These are phyloP conservation scores for Schoenoplectus tabernaemontani DNA, from an alignment of 202 grass and related monocot species.

Conservation along the genomic window DNA sequence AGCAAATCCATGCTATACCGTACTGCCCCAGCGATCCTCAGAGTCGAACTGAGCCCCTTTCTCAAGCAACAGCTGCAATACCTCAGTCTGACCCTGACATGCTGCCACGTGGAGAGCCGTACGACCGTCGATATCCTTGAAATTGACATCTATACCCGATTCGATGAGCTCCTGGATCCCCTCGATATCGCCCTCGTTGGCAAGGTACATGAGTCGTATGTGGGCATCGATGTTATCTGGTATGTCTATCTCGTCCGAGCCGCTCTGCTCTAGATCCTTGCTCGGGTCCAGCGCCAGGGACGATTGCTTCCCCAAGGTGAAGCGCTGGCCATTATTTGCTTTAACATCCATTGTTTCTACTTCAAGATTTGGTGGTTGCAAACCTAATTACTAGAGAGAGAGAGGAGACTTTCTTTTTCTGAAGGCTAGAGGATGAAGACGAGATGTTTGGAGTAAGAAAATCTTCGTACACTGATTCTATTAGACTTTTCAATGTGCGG, in stretches of 20 bases:
- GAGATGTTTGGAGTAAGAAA: conserved; percentile 18
- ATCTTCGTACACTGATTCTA: no score
- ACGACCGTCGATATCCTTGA: conserved; percentile 69
- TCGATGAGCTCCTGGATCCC: conserved; percentile 66
- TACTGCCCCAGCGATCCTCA: conserved; percentile 76
- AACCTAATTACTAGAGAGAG: background rate
- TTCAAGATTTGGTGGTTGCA: conserved; percentile 28
- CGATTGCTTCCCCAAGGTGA: conserved; percentile 63
- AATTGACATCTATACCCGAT: conserved; percentile 57
- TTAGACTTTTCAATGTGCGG: no score
- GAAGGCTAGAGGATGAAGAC: background rate
- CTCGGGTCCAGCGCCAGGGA: conserved; percentile 53
- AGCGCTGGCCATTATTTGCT: conserved; percentile 29
- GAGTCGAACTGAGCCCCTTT: conserved; percentile 45
- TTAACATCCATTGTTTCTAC: conserved; percentile 34
- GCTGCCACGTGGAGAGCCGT: conserved; percentile 77
- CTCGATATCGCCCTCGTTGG: conserved; percentile 54
- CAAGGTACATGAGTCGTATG: conserved; percentile 79
- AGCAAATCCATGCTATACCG: conserved; percentile 27
- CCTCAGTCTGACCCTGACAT: conserved; percentile 53
- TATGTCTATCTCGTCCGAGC: background rate
- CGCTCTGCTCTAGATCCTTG: background rate
- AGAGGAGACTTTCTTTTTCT: conserved; percentile 21
- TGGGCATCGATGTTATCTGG: conserved; percentile 29
- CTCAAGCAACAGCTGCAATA: conserved; percentile 52